Evolutionary conservation across 2,329 filamentous ascomycete species (phyloP), one percentile per base, ranked within the genome.

Genomic region (Pseudogymnoascus pannorum): DNA sequence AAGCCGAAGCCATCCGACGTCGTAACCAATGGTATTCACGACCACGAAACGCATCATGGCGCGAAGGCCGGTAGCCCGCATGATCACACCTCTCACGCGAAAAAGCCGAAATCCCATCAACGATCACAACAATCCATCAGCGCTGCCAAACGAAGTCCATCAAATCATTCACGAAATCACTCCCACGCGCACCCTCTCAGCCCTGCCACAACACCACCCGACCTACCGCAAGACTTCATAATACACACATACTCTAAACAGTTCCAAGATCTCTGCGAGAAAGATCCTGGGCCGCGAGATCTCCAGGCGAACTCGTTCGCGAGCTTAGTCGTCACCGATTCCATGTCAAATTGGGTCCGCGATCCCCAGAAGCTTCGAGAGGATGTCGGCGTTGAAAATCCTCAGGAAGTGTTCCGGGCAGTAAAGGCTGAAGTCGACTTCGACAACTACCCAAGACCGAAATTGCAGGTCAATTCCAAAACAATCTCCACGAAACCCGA

Each of bases 81-180:
- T 61, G 76, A 79, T 36, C 73, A 76, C 44, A 72, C 73, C 7
- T 85, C 86, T 44, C 83, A 88, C 2, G 73, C 85, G 38, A 97
- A 96, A 74, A 92, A 91, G 69, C 73, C 87, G 1, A 97, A 96
- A 75, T 86, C 82, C n/a, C 85, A 82, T 57, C 93, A 97, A 76
- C 89, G 89, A 65, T 75, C 89, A 0, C 92, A 87, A 31, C 86
- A 87, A 62, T 96, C 92, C 1, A 77, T 90, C 65, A 86, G 85
- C 67, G 79, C 84, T 24, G 77, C 83, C 48, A 85, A 87, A 68
- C 83, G 86, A 63, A 85, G 85, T 62, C 82, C 88, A 60, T 82
- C 82, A 2, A 79, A 83, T 61, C 91, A 88, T 71, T 72, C 85
- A 76, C 74, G 86, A 76, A 65, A 80, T 71, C 73, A 87, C 78